Evolutionary conservation across 495 filamentous ascomycete species (phyloP).

Genomic region (Trichoderma parareesei): DNA sequence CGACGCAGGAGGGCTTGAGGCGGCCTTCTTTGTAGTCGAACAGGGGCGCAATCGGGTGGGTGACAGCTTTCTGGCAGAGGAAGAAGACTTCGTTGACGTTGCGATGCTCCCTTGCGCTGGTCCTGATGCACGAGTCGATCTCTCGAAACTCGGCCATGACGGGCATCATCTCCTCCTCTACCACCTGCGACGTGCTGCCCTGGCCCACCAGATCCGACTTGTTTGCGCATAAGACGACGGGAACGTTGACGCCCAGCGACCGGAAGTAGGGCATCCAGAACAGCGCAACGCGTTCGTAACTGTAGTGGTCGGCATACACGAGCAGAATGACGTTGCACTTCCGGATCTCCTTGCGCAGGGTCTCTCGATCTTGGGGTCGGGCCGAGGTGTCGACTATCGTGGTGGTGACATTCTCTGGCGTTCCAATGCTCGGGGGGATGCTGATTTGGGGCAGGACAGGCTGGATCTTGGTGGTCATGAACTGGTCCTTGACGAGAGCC

Average conservation of each 20-base stretch:
- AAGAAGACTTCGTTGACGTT: conserved; percentile 98
- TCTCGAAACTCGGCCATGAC: conserved; percentile 99
- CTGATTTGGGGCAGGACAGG: conserved; percentile 89
- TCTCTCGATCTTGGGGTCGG: conserved; percentile 82
- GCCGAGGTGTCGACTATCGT: conserved; percentile 96
- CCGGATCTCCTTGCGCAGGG: conserved; percentile 84
- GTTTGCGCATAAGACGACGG: conserved; percentile 93
- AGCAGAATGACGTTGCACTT: conserved; percentile 96
- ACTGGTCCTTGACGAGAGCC: conserved; percentile 85
- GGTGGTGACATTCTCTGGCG: conserved; percentile 89
- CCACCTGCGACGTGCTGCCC: conserved; percentile 64
- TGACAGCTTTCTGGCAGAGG: conserved; percentile 97
- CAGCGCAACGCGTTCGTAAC: conserved; percentile 92
- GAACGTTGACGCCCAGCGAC: conserved; percentile 95
- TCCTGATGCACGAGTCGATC: conserved; percentile 93
- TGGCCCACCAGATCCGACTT: conserved; percentile 73
- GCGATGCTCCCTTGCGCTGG: conserved; percentile 86
- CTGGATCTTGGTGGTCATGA: conserved; percentile 89
- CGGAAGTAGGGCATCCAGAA: conserved; percentile 99
- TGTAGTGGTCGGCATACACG: conserved; percentile 96
- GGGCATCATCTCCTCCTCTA: conserved; percentile 95
- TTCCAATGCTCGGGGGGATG: conserved; percentile 78
- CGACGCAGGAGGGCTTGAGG: conserved; percentile 79
- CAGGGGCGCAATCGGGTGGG: conserved; percentile 90
- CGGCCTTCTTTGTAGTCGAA: conserved; percentile 90